Base-by-base conservation (phyloP, 192 early-diverging fungal species). In the Umbelopsis vinacea region DNA sequence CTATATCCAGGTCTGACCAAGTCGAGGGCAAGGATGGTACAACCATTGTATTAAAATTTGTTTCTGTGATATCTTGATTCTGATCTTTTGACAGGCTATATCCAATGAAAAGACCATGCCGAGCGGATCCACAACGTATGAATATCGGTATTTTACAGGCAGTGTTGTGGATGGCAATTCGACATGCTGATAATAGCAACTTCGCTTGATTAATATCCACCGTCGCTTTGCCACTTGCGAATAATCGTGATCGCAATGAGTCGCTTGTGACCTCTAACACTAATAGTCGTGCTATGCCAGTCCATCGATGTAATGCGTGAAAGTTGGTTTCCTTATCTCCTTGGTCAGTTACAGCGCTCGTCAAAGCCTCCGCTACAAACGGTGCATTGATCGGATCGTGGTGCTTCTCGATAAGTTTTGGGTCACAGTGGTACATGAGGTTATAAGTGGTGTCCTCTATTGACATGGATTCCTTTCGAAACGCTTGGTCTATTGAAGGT, bases 241-340 rank as follows among this genome's bases (percentile, higher is more conserved):
- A 68, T 46, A 75, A 37, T 52, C 72, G 73, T 33, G 48, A 73
- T 43, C 68, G 72, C 10, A 50, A 67, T 21, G 77, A 43, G 43
- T 67, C 66, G 14, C 54, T 40, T 29, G 40, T 47, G 23, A 74
- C 79, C 45, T 63, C 72, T 14, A 90, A 68, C 52, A 89, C 82
- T 10, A 93, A 74, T n/a, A 93, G 78, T 15, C 76, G 77, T 23
- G 76, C 80, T 40, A 82, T 63, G 11, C 83, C 88, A 6, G 90
- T 88, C 90, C 90, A 91, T n/a, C 89, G 86, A 73, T 93, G 92
- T 60, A 93, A 79, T 46, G 79, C 81, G 43, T 91, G 87, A 48
- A 71, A 75, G 23, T 70, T 71, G 37, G 37, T 60, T 21, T 50
- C 37, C 33, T 50, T 63, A 54, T 12, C 22, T 29, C 23, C 37